Evolutionary conservation across 768 basidiomycete genomes (phyloP), one percentile per base, ranked within the genome.

Genomic region (Ramaria rubella): DNA sequence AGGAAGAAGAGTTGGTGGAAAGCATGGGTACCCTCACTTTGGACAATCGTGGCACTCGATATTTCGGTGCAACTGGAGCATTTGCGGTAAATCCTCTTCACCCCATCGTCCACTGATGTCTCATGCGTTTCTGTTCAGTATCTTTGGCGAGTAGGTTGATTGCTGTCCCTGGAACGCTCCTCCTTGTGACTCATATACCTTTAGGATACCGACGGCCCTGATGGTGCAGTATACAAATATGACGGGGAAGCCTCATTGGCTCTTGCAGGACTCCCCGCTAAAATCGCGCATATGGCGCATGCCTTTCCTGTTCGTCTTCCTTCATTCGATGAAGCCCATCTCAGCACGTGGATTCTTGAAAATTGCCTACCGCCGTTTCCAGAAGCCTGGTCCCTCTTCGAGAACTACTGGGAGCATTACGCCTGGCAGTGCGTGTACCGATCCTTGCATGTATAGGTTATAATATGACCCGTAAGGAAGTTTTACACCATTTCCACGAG

Each of bases 1-100:
- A 75, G 40, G 63, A 63, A 33, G 71, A 78, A 58, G 55, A 68
- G 12, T 59, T 71, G 4, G 74, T 73, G 26, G 85, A 86, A 50
- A 73, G 76, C 14, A 81, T 85, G 43, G 80, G 84, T 64, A 80
- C 82, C 15, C 71, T 86, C 62, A 46, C 54, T 17, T 29, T 55
- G 23, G 42, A 45, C 31, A 36, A 29, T 8, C 31, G 30, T 12
- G 54, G 54, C 4, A 48, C 17, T 4, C 54, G 42, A 29, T 55
- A 45, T 31, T 55, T 55, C 34, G 54, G 54, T 19, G 19, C 43
- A 31, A 55, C 54, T 30, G 54, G 43, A 15, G 19, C 54, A 9
- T 55, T 46, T 48, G 43, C 54, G 11, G 54, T 34, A 45, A 14
- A 27, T 30, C 2, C 11, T 21, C 5, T 40, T 5, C 4, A 40